Base-by-base conservation (phyloP, 345 rosid species). In the Citrus reticulata region DNA sequence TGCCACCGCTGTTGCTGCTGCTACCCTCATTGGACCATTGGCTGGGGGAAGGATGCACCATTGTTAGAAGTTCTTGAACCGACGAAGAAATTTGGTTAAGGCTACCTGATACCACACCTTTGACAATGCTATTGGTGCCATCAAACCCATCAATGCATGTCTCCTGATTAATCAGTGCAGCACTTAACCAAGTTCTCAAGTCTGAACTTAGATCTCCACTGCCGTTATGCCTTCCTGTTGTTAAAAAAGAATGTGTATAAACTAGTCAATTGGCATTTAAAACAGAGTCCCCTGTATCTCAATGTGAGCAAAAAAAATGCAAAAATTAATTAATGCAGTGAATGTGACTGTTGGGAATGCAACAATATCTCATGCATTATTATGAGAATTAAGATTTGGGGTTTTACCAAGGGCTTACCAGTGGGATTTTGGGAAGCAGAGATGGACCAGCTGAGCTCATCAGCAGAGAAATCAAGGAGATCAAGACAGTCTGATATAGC, bases 141-240 rank as follows among this genome's bases (percentile, higher is more conserved):
- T 86, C 97, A 79, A 85, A 90, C 30, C 96, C 98, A 14, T 95
- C 97, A 2, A 84, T 83, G 85, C 99, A 95, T 30, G 99, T 95
- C 82, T 90, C 93, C 66, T 91, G 92, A 74, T 93, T 88, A 17
- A 89, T 81, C 39, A 95, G 86, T 49, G 98, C 91, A 19, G 98
- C 99, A 65, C 97, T 89, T 39, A 95, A 86, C 88, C 95, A 95
- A 66, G 96, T 86, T 80, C 84, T 84, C 37, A 93, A 77, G 80
- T 95, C 98, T n/a, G 86, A 89, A 72, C 88, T 83, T 68, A 91
- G 79, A 76, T 93, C 88, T 1, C 88, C 91, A 17, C 94, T 90
- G 75, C 97, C 86, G 78, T 92, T 90, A 75, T 89, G 82, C 71
- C 90, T 89, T 40, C 93, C 98, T 90, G 86, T 70, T 74, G 51